Evolutionary conservation across 495 filamentous ascomycete species (phyloP), one percentile per base, ranked within the genome.

Genomic region (Terfezia boudieri): DNA sequence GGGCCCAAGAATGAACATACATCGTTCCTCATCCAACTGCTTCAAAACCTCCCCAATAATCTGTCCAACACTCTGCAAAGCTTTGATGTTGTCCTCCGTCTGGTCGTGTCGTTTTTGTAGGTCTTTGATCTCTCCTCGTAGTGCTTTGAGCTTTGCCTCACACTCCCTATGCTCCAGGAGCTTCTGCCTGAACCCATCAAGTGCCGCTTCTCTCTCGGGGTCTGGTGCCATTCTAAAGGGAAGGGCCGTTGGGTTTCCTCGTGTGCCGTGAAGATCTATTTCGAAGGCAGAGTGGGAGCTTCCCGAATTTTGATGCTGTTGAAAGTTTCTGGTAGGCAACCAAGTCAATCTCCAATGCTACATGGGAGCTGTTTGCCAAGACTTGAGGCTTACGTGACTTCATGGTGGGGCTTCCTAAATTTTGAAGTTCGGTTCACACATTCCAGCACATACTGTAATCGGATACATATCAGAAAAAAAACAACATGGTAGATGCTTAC

Each of bases 41-140:
- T 99, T 99, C 61, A 99, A 71, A 58, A 99, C 90, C 68, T 99
- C 90, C 57, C 90, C 90, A 68, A 99, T 95, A 68, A 99, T 99
- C 70, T 99, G 90, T 37, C 90, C 90, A 36, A 99, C 90, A 70
- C 92, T 96, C 74, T 99, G 90, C 61, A 99, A 69, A 59, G 90
- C 90, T 74, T 99, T 99, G 74, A 99, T 96, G 72, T 96, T 96
- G 58, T 99, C 92, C 69, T 99, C 90, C 26, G 90, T 95, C 53
- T 88, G 78, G 67, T 96, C 88, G 61, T 87, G 96, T 57, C 96
- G 88, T 58, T 84, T 86, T 62, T 94, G 86, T 41, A 95, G 68
- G 52, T 81, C 86, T 71, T 94, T 96, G 68, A 99, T 94, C 41
- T 94, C 92, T 70, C 88, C 70, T 49, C 90, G 82, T 55, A 99